Percentiles rank a stretch among this genome's conserved stretches.
These are phyloP conservation scores for Osmozyma mogii DNA, from an alignment of 805 yeast genomes.

Conservation along the genomic window DNA sequence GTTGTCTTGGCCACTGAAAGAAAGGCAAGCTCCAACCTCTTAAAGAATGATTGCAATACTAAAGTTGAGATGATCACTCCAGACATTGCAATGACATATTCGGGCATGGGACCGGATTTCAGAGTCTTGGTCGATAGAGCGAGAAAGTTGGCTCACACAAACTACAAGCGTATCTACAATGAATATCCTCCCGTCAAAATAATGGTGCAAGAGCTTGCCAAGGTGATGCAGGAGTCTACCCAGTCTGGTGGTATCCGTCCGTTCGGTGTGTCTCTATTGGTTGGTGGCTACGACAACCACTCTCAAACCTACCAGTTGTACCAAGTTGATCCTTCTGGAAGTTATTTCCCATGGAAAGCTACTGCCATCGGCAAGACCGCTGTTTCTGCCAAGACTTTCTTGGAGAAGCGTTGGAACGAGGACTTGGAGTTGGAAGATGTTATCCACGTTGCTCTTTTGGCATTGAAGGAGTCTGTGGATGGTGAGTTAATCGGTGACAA, in stretches of 20 bases:
- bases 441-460: conserved; percentile 87
- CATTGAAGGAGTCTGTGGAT: conserved; percentile 93
- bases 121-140: conserved; percentile 91
- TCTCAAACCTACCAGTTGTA: conserved; percentile 66
- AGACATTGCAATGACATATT: conserved; percentile 90
- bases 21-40: conserved; percentile 72
- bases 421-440: conserved; percentile 97
- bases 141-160: conserved; percentile 85
- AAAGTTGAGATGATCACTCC: conserved; percentile 86
- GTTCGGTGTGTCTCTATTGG: conserved; percentile 89
- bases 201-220: conserved; percentile 89
- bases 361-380: conserved; percentile 98
- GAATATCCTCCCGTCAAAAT: conserved; percentile 97
- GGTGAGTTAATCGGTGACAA: conserved; percentile 97
- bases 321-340: conserved; percentile 97
- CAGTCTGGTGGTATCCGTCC: conserved; percentile 99
- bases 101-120: conserved; percentile 99
- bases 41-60: conserved; percentile 63
- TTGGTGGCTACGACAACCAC: conserved; percentile 88
- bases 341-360: conserved; percentile 99
- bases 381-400: conserved; percentile 90
- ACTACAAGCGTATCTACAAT: conserved; percentile 87
- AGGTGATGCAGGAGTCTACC: conserved; percentile 96
- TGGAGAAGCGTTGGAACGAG: conserved; percentile 97
- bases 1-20: conserved; percentile 95